Evolutionary conservation across 345 rosid species (phyloP).

Genomic region (Luvunga scandens): DNA sequence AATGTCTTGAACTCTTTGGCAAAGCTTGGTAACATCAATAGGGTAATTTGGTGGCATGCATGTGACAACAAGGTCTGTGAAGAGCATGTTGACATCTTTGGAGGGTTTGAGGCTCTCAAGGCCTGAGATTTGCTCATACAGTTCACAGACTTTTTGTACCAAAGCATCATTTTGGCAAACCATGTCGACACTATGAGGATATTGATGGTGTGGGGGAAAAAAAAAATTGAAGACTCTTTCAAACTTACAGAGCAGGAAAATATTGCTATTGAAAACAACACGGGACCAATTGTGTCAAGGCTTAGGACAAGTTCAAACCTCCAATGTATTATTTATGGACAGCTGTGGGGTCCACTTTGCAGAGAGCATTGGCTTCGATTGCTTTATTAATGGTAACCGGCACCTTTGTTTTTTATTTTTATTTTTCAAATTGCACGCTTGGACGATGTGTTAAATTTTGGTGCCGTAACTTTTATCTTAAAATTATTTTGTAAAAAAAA

Average conservation of each 20-base stretch:
- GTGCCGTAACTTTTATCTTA: too few relatives aligned
- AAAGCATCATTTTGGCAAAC: constrained; percentile 61
- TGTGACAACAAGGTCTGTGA: constrained; percentile 70
- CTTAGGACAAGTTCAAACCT: constrained; percentile 17
- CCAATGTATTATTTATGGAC: constrained; percentile 36
- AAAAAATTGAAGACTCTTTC: constrained; percentile 1
- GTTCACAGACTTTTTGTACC: constrained; percentile 46
- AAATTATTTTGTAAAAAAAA: too few relatives aligned
- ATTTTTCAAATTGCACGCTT: too few relatives aligned
- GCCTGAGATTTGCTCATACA: constrained; percentile 64
- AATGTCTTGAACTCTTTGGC: constrained; percentile 50
- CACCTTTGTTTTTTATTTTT: neutral
- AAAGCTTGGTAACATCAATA: constrained; percentile 65
- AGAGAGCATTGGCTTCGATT: neutral
- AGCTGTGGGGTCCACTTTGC: constrained; percentile 24
- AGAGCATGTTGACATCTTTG: constrained; percentile 78
- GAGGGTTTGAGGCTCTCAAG: constrained; percentile 71
- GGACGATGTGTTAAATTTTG: too few relatives aligned
- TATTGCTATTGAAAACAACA: neutral
- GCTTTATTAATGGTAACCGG: neutral
- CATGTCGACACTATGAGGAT: constrained; percentile 76
- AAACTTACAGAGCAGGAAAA: neutral
- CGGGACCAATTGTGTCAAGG: neutral
- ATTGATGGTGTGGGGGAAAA: too few relatives aligned
- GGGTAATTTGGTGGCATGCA: constrained; percentile 74